Conservation (phyloP, 352 stramenopile genomes). For the Phytophthora sojae region DNA sequence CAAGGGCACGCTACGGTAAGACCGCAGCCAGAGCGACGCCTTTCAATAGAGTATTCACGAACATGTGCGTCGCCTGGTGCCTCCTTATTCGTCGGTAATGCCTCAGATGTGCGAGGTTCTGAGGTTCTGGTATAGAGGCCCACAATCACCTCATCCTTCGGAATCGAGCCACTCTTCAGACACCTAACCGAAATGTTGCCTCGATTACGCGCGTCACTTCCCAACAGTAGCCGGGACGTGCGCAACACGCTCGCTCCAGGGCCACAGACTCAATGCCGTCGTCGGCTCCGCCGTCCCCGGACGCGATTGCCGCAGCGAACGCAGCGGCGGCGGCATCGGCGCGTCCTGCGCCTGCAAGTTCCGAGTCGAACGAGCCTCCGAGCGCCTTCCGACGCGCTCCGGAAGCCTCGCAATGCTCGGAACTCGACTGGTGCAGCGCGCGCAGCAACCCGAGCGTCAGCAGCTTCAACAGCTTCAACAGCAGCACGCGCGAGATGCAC, state of each 20-base stretch:
- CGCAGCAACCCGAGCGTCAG: conserved; percentile 59
- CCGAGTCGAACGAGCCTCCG: conserved; percentile 9
- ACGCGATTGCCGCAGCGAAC: conserved; percentile 38
- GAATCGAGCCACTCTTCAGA: background rate
- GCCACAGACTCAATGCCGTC: background rate
- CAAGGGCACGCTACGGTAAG: too few relatives aligned
- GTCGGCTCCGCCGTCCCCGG: conserved; percentile 22
- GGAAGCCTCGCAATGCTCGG: conserved; percentile 19
- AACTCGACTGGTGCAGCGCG: conserved; percentile 40
- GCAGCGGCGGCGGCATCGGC: conserved; percentile 25
- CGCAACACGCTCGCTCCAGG: background rate
- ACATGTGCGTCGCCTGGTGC: background rate
- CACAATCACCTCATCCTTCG: background rate
- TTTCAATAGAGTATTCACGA: too few relatives aligned
- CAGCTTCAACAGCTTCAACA: conserved; percentile 68
- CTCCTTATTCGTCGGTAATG: background rate
- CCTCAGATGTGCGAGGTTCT: background rate
- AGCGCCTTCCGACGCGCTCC: conserved; percentile 2
- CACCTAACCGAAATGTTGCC: conserved; percentile 18
- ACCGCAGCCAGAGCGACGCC: too few relatives aligned
- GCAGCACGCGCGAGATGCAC: conserved; percentile 48
- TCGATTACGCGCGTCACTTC: conserved; percentile 24
- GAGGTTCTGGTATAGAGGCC: background rate
- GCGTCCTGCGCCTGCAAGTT: conserved; percentile 10
- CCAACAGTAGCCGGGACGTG: conserved; percentile 21